These are phyloP conservation scores for Isoetes taiwanensis DNA, from an alignment of 75 land plant genomes.

Conservation along the genomic window DNA sequence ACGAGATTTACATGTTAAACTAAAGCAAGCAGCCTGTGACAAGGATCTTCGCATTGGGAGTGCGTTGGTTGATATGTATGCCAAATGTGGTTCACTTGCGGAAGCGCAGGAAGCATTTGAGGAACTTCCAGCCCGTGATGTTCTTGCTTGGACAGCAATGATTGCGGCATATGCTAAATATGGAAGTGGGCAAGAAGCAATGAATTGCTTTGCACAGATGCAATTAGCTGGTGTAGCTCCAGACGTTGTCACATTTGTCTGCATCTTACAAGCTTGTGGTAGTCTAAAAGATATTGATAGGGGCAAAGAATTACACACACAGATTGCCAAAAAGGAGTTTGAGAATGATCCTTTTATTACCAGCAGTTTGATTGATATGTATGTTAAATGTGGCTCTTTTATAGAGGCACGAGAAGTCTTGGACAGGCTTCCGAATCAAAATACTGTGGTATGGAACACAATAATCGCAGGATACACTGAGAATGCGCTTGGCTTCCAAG, in stretches of 20 bases:
- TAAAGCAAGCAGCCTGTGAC: neutral
- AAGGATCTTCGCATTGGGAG: neutral
- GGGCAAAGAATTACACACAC: too few species aligned
- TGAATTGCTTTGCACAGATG: conserved; percentile 8
- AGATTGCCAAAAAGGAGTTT: too few species aligned
- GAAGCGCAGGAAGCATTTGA: too few species aligned
- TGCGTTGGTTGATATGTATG: too few species aligned
- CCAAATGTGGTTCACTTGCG: too few species aligned
- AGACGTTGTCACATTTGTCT: conserved; percentile 19
- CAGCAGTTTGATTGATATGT: too few species aligned
- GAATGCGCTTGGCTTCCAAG: conserved; percentile 6
- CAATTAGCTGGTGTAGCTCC: conserved; percentile 1
- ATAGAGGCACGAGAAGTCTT: too few species aligned
- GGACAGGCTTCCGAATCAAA: conserved; percentile 14
- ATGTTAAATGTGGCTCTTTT: too few species aligned
- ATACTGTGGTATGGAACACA: conserved; percentile 26
- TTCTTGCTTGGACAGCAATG: neutral
- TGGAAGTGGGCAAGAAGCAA: conserved; percentile 15
- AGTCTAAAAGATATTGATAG: conserved; percentile 9
- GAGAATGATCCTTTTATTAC: too few species aligned
- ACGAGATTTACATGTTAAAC: neutral
- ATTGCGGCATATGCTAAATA: conserved; percentile 15
- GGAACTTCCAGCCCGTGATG: too few species aligned
- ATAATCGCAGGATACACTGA: conserved; percentile 23
- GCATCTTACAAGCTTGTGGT: conserved; percentile 19